These are phyloP conservation scores for Akanthomyces muscarius DNA, from an alignment of 2,329 filamentous ascomycete genomes.

Conservation along the genomic window DNA sequence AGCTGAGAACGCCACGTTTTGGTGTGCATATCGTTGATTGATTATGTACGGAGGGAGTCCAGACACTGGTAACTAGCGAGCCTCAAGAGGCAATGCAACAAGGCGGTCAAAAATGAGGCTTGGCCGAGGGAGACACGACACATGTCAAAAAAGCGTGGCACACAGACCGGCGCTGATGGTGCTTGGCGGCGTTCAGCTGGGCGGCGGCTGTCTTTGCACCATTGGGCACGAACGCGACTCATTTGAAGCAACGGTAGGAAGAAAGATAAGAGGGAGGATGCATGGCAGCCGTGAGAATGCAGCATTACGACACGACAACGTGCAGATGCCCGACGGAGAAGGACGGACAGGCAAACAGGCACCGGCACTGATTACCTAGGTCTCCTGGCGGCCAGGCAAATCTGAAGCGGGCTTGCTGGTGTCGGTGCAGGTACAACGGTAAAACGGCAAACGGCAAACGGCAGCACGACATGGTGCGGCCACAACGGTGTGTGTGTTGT, in stretches of 20 bases:
- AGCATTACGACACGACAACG: background rate
- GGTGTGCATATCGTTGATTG: background rate
- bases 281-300: background rate
- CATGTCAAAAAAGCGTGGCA: background rate
- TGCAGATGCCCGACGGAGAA: background rate
- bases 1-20: conserved; percentile 12
- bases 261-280: background rate
- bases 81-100: background rate
- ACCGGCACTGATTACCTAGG: background rate
- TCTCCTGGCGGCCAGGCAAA: background rate
- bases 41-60: too few relatives aligned
- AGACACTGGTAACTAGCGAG: background rate
- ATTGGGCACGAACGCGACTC: background rate
- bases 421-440: background rate
- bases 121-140: background rate
- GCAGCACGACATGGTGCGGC: too few relatives aligned
- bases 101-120: conserved; percentile 1
- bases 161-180: background rate
- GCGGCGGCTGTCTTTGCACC: background rate
- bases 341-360: background rate
- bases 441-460: background rate
- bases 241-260: background rate
- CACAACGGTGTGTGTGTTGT: too few relatives aligned
- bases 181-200: background rate
- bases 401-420: background rate